phyloP scores from a whole-genome alignment of 805 yeast genomes.

The Tanozyma kutaoensis region DNA sequence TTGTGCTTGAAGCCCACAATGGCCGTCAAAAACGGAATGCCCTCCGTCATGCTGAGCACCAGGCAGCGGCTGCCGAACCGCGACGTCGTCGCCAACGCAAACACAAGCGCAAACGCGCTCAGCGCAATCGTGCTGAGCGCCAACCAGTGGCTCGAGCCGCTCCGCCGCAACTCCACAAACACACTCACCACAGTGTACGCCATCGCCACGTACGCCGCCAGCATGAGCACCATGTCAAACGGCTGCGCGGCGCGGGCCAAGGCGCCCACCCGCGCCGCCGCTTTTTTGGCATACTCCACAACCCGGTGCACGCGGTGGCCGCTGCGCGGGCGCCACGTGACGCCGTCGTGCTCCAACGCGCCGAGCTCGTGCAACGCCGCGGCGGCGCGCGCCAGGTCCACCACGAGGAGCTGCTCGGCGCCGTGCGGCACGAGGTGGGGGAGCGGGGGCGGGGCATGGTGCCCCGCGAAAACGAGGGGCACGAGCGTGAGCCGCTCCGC shows the following conservation, averaged over 20 bases:
- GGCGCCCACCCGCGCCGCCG: slow-evolving; percentile 25
- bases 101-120: slow-evolving; percentile 70
- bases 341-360: slow-evolving; percentile 24
- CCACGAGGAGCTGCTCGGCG: no score
- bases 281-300: slow-evolving; percentile 33
- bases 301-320: slow-evolving; percentile 43
- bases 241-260: slow-evolving; percentile 64
- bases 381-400: slow-evolving; percentile 3
- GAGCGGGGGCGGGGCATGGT: no score
- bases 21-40: slow-evolving; percentile 86
- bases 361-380: slow-evolving; percentile 11
- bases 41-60: slow-evolving; percentile 69
- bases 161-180: slow-evolving; percentile 58
- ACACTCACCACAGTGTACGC: slow-evolving; percentile 66
- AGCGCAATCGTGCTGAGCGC: slow-evolving; percentile 68
- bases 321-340: slow-evolving; percentile 49
- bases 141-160: slow-evolving; percentile 83
- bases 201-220: slow-evolving; percentile 80
- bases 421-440: no score
- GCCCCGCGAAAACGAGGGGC: slow-evolving; percentile 40
- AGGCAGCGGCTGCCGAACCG: slow-evolving; percentile 51
- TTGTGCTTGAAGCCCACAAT: slow-evolving; percentile 87
- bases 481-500: slow-evolving; percentile 36
- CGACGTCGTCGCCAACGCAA: slow-evolving; percentile 52
- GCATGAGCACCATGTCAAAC: slow-evolving; percentile 69